Base-by-base conservation (phyloP, 2,329 filamentous ascomycete genomes). In the Plectosphaerella cucumerina region DNA sequence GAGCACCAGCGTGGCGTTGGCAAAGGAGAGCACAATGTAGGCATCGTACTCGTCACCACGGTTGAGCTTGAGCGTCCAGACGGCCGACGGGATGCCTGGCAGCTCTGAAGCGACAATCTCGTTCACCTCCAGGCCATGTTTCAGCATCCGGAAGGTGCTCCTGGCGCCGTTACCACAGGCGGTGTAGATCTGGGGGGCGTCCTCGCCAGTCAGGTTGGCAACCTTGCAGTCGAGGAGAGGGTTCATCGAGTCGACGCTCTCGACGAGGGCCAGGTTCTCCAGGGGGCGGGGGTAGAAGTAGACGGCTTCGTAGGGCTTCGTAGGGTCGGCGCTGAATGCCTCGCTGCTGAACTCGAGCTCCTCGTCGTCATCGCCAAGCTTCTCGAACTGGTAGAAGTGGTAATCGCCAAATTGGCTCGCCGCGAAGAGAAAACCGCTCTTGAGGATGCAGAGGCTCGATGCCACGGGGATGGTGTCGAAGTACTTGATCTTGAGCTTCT, bases 361-460 rank as follows among this genome's bases (percentile, higher is more conserved):
- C 2, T 96, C 88, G 55, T 96, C 91, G 60, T 97, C 93, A 56
- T 99, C 94, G 41, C 93, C 95, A 6, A 99, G 82, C 63, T 96
- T 96, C 67, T 97, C 91, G 56, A 99, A 96, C 65, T 97, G 93
- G 68, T 97, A 99, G 59, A 99, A 91, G 53, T 91, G 85, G 65
- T 95, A 89, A 65, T 97, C 94, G 26, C 95, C 94, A 56, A 88
- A 91, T 68, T 99, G 93, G 62, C 89, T 90, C 8, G 91, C 90
- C 49, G 93, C 87, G 62, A 94, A 99, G 11, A 99, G 79, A 64
- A 96, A 99, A 23, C 94, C 95, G 58, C 91, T 96, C 71, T 96
- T 96, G 58, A 99, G 71, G 58, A 99, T 96, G 66, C 91, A 90
- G 43, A 99, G 80, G 63, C 83, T 95, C 0, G 89, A 86, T 1